A percentile compares a stretch with the other conserved stretches of the same genome.
Conservation (phyloP, 75 land plant species). For the Selaginella moellendorffii region DNA sequence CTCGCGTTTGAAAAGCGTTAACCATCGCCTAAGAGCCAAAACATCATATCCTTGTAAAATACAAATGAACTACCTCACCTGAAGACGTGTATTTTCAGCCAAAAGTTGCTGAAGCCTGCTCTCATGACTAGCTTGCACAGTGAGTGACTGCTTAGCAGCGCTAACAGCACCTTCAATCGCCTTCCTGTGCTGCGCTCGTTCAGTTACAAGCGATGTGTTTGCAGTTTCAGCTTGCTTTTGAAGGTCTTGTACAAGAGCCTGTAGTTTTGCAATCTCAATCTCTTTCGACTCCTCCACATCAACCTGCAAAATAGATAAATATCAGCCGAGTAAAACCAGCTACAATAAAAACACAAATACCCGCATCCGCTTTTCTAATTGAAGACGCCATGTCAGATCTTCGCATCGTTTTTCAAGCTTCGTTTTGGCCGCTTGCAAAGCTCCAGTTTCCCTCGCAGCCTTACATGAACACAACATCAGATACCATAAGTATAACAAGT, state of each 20-base stretch:
- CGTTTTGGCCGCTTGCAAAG: slow-evolving; percentile 89
- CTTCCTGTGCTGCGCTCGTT: slow-evolving; percentile 41
- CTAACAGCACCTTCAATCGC: slow-evolving; percentile 40
- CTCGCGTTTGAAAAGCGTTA: slow-evolving; percentile 53
- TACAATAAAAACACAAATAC: slow-evolving; percentile 24
- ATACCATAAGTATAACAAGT: no score
- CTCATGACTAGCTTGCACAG: slow-evolving; percentile 49
- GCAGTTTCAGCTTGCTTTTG: slow-evolving; percentile 40
- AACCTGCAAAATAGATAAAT: slow-evolving; percentile 26
- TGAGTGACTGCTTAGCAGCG: slow-evolving; percentile 47
- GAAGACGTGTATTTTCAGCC: slow-evolving; percentile 67
- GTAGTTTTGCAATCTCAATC: slow-evolving; percentile 68
- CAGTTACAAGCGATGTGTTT: slow-evolving; percentile 38
- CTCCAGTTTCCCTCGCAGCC: slow-evolving; percentile 99
- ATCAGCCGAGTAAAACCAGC: neutral
- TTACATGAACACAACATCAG: no score
- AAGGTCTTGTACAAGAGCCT: slow-evolving; percentile 55
- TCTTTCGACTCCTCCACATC: slow-evolving; percentile 80
- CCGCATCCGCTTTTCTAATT: slow-evolving; percentile 91
- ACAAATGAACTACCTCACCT: slow-evolving; percentile 33
- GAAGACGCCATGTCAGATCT: slow-evolving; percentile 90
- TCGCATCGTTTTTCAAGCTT: slow-evolving; percentile 97
- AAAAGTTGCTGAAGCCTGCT: slow-evolving; percentile 46
- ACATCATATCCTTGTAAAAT: neutral
- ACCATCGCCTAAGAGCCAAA: slow-evolving; percentile 52